These are phyloP conservation scores for Nakazawaea ishiwadae DNA, from an alignment of 805 yeast species.

Conservation along the genomic window DNA sequence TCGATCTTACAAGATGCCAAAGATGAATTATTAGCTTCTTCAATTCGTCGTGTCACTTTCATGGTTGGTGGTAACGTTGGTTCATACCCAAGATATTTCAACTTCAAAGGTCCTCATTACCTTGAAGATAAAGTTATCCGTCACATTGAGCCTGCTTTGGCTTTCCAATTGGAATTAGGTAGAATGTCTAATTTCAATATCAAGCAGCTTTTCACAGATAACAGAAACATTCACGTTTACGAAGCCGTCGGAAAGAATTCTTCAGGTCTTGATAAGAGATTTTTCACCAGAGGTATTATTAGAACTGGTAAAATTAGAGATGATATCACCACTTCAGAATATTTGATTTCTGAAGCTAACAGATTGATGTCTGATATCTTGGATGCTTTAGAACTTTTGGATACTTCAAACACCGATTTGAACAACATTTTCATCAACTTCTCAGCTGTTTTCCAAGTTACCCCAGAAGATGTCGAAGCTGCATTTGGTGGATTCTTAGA, in stretches of 20 bases:
- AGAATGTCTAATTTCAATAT: conserved; percentile 93
- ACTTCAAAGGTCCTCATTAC: conserved; percentile 87
- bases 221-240: conserved; percentile 95
- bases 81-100: conserved; percentile 89
- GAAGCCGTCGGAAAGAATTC: conserved; percentile 95
- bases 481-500: conserved; percentile 98
- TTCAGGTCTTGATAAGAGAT: conserved; percentile 83
- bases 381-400: conserved; percentile 91
- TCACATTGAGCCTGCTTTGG: conserved; percentile 97
- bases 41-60: conserved; percentile 90
- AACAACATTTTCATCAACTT: conserved; percentile 97
- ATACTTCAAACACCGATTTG: conserved; percentile 90
- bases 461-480: conserved; percentile 93
- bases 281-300: conserved; percentile 94
- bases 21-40: conserved; percentile 64
- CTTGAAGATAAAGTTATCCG: conserved; percentile 89
- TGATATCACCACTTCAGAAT: conserved; percentile 89
- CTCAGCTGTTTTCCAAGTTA: conserved; percentile 90
- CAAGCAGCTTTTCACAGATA: conserved; percentile 92
- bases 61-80: conserved; percentile 82
- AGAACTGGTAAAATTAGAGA: conserved; percentile 94
- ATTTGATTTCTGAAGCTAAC: conserved; percentile 93
- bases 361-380: conserved; percentile 93
- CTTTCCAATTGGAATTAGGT: conserved; percentile 93
- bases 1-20: conserved; percentile 64